A percentile compares a stretch with the other conserved stretches of the same genome.
Evolutionary conservation across 2,329 filamentous ascomycete species (phyloP).

Genomic region (Dothistroma septosporum): DNA sequence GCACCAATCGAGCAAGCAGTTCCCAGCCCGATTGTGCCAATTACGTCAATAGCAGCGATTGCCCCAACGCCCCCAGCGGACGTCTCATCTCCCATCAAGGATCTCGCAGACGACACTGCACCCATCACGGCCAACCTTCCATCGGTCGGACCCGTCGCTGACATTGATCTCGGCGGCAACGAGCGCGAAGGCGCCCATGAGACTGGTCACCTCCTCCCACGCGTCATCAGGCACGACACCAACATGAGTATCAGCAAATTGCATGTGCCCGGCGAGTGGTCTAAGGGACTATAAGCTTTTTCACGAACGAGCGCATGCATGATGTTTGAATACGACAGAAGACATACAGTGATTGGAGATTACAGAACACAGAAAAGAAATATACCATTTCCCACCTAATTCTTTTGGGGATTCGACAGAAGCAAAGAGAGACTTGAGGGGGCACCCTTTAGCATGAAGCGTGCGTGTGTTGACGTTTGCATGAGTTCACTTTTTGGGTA

Average conservation of each 20-base stretch:
- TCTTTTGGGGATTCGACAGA: not conserved
- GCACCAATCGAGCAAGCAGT: not conserved
- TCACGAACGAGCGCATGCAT: not conserved
- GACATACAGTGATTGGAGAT: not conserved
- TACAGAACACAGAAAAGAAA: not conserved
- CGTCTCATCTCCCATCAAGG: not conserved
- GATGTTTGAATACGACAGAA: not conserved
- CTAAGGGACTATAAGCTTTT: conserved; percentile 6
- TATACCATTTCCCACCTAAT: not conserved
- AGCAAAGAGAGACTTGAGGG: not conserved
- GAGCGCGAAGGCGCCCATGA: conserved; percentile 34
- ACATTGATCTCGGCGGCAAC: conserved; percentile 27
- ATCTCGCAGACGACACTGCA: not conserved
- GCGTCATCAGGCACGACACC: conserved; percentile 45
- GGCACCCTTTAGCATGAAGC: not conserved
- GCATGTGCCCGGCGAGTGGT: conserved; percentile 64
- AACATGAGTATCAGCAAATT: conserved; percentile 57
- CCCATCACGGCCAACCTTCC: not conserved
- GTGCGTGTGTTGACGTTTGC: not conserved
- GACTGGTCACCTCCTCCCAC: conserved; percentile 47
- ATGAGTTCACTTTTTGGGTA: not conserved
- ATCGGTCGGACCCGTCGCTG: conserved; percentile 3
- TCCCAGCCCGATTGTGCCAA: not conserved
- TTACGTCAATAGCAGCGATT: not conserved
- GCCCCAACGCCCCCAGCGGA: not conserved